phyloP scores from a whole-genome alignment of 1,139 yeast species.

The Scheffersomyces quercinus region DNA sequence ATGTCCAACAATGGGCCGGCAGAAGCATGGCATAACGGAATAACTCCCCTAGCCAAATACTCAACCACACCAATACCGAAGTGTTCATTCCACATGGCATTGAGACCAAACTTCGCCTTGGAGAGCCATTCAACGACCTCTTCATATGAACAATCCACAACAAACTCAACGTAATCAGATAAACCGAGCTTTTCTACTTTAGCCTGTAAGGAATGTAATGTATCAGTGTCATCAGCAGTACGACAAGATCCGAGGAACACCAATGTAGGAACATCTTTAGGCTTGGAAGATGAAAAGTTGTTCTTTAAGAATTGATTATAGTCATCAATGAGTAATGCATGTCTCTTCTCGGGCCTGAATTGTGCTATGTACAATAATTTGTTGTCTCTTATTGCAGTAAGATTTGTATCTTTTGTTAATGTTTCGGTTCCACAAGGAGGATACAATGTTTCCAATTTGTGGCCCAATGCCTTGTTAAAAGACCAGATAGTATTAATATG shows the following conservation, averaged over 20 bases:
- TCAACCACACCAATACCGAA: slow-evolving; percentile 98
- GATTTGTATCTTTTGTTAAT: slow-evolving; percentile 14
- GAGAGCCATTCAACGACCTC: slow-evolving; percentile 56
- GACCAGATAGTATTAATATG: slow-evolving; percentile 71
- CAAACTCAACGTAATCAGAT: slow-evolving; percentile 55
- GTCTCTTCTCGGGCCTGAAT: slow-evolving; percentile 95
- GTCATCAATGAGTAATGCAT: slow-evolving; percentile 63
- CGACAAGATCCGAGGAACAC: slow-evolving; percentile 86
- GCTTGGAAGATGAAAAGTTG: slow-evolving; percentile 7
- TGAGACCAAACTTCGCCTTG: slow-evolving; percentile 74
- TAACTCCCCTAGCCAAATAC: slow-evolving; percentile 80
- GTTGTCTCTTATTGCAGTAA: slow-evolving; percentile 42
- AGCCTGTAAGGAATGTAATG: slow-evolving; percentile 51
- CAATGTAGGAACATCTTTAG: slow-evolving; percentile 46
- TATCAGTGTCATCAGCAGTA: slow-evolving; percentile 60
- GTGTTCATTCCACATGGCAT: slow-evolving; percentile 99
- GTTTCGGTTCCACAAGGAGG: slow-evolving; percentile 86
- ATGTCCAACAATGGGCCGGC: slow-evolving; percentile 94
- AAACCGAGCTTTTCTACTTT: slow-evolving; percentile 52
- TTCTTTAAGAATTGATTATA: slow-evolving; percentile 52
- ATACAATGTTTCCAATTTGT: slow-evolving; percentile 54
- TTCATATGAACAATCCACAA: slow-evolving; percentile 74
- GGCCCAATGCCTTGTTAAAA: slow-evolving; percentile 23
- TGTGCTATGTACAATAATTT: slow-evolving; percentile 82
- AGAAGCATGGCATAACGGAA: slow-evolving; percentile 90